Base-by-base conservation (phyloP, 331 rosid genomes). In the Pyrus hybrid region DNA sequence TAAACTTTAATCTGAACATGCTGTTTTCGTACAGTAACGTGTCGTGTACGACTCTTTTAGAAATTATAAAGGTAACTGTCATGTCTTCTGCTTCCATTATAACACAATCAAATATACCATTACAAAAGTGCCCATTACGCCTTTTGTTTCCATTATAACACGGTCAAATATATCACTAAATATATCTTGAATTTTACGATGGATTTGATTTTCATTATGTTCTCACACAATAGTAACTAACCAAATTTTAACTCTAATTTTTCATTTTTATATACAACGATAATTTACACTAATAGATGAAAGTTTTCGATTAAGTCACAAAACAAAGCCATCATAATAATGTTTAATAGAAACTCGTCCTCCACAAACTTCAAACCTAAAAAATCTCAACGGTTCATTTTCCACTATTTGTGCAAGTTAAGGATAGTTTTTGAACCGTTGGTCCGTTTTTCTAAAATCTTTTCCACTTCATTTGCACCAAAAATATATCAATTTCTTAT, bases 41-140 rank as follows among this genome's bases (percentile, higher is more conserved):
- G 0, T 49, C 0, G n/a, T 17, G 9, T 49, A 49, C 56, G 1
- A 49, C 0, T 49, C 8, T 16, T 49, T 0, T 0, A 49, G 0
- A 49, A 49, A 47, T 47, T 47, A 47, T 47, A 14, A 49, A 49
- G 0, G 0, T 47, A 47, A 16, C 3, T 0, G 0, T 49, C 0
- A 16, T 1, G 8, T 2, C 3, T 49, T 49, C 8, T 2, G 0
- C 17, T 49, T 49, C 6, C 56, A 49, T 14, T 14, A 16, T 6
- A 16, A 49, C n/a, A 1, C 8, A 1, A 0, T 49, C 3, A 16
- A 49, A 49, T 16, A 17, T 49, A 16, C 56, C 20, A 6, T 16
- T 49, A 16, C 7, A 49, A 47, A 45, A 45, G 0, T 45, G 5
- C 0, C 0, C 2, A 1, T 6, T 1, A 49, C 8, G 20, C 9